A percentile compares a stretch with the other conserved stretches of the same genome.
Evolutionary conservation across 2,329 filamentous ascomycete species (phyloP).

Genomic region (Colletotrichum spinosum): DNA sequence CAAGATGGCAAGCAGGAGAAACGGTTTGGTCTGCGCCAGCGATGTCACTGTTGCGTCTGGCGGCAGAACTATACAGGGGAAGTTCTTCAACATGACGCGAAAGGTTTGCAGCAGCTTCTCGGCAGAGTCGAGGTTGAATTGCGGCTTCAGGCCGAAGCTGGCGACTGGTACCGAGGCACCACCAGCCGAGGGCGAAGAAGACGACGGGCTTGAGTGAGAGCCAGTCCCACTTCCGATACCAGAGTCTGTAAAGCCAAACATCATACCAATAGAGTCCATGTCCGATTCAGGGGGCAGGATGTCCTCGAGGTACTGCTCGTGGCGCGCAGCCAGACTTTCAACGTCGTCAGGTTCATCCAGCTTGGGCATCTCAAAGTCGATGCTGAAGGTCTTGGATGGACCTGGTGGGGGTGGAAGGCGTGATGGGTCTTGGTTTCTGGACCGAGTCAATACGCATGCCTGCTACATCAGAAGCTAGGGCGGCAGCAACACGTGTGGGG

Average conservation of each 20-base stretch:
- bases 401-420: slow-evolving; percentile 48
- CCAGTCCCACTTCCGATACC: slow-evolving; percentile 14
- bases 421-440: slow-evolving; percentile 37
- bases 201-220: slow-evolving; percentile 32
- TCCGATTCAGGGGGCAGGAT: slow-evolving; percentile 49
- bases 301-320: slow-evolving; percentile 55
- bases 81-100: slow-evolving; percentile 54
- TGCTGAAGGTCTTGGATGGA: slow-evolving; percentile 63
- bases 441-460: slow-evolving; percentile 38
- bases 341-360: slow-evolving; percentile 53
- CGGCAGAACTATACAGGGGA: slow-evolving; percentile 57
- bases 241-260: slow-evolving; percentile 23
- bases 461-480: not conserved
- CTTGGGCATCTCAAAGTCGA: slow-evolving; percentile 61
- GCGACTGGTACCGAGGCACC: slow-evolving; percentile 48
- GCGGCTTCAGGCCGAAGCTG: slow-evolving; percentile 59
- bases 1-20: slow-evolving; percentile 66
- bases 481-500: not conserved
- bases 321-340: slow-evolving; percentile 56
- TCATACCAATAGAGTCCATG: slow-evolving; percentile 30
- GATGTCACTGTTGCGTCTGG: slow-evolving; percentile 55
- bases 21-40: slow-evolving; percentile 60
- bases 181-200: slow-evolving; percentile 37
- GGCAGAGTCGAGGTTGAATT: slow-evolving; percentile 68
- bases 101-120: slow-evolving; percentile 58